These are phyloP conservation scores for Durio zibethinus DNA, from an alignment of 345 rosid species.

Conservation along the genomic window DNA sequence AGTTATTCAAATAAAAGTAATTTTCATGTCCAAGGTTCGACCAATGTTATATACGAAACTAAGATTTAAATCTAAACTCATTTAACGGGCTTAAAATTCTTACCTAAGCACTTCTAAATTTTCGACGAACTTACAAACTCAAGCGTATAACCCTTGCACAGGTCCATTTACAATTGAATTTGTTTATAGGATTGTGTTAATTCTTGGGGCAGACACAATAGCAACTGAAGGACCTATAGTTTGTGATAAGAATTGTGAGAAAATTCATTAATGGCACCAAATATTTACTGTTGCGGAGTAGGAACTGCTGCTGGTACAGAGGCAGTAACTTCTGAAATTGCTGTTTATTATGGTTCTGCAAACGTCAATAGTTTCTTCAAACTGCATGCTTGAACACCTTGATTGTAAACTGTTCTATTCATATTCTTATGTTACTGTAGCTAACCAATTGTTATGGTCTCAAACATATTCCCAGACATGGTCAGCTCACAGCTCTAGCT, in stretches of 20 bases:
- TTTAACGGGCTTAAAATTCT: too few relatives aligned
- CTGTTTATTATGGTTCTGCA: too few relatives aligned
- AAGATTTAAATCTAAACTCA: too few relatives aligned
- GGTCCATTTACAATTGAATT: too few relatives aligned
- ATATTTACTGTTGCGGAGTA: conserved; percentile 98
- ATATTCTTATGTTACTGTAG: not conserved
- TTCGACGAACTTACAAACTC: too few relatives aligned
- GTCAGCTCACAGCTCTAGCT: conserved; percentile 80
- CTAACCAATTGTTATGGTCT: not conserved
- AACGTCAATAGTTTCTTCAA: not conserved
- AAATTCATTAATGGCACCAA: conserved; percentile 99
- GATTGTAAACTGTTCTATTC: not conserved
- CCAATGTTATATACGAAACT: too few relatives aligned
- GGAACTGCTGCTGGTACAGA: too few relatives aligned
- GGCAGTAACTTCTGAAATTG: too few relatives aligned
- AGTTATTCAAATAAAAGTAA: too few relatives aligned
- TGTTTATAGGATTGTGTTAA: conserved; percentile 70
- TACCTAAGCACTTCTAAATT: too few relatives aligned
- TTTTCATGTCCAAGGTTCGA: too few relatives aligned
- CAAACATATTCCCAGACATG: conserved; percentile 48
- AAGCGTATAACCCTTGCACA: too few relatives aligned
- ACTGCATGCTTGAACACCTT: not conserved
- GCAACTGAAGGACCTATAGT: conserved; percentile 96
- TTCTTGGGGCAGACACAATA: conserved; percentile 90
- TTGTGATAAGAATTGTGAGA: conserved; percentile 97